Evolutionary conservation across 352 stramenopile species (phyloP).

Genomic region (Pythium graminicola): DNA sequence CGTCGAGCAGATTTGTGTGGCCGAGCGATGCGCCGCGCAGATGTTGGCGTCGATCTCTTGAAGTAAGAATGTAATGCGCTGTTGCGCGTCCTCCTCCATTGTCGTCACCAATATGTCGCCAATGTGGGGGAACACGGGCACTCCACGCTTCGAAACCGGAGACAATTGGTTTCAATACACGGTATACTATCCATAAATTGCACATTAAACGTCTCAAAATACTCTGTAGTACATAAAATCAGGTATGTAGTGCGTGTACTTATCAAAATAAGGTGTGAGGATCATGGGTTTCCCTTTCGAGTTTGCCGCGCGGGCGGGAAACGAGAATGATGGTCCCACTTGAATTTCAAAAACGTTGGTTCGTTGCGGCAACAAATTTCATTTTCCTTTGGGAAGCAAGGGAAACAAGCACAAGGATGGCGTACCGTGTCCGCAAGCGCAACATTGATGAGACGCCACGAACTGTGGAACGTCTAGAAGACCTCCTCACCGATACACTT

Average conservation of each 20-base stretch:
- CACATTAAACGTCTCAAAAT: not conserved
- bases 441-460: conserved; percentile 12
- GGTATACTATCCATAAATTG: not conserved
- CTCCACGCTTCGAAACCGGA: not conserved
- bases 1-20: conserved; percentile 66
- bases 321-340: conserved; percentile 21
- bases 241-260: not conserved
- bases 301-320: conserved; percentile 4
- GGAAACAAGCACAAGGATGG: conserved; percentile 8
- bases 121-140: too few species aligned
- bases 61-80: conserved; percentile 78
- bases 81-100: conserved; percentile 69
- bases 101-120: too few species aligned
- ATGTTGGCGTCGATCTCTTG: conserved; percentile 84
- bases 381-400: not conserved
- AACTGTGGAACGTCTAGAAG: not conserved
- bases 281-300: conserved; percentile 14
- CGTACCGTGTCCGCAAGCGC: conserved; percentile 54
- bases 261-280: conserved; percentile 6
- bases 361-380: not conserved
- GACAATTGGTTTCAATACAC: not conserved
- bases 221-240: not conserved
- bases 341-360: conserved; percentile 23
- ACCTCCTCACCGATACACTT: conserved; percentile 34
- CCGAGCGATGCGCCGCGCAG: conserved; percentile 64